Conservation (phyloP, 352 stramenopile species). For the Phytophthora chlamydospora region DNA sequence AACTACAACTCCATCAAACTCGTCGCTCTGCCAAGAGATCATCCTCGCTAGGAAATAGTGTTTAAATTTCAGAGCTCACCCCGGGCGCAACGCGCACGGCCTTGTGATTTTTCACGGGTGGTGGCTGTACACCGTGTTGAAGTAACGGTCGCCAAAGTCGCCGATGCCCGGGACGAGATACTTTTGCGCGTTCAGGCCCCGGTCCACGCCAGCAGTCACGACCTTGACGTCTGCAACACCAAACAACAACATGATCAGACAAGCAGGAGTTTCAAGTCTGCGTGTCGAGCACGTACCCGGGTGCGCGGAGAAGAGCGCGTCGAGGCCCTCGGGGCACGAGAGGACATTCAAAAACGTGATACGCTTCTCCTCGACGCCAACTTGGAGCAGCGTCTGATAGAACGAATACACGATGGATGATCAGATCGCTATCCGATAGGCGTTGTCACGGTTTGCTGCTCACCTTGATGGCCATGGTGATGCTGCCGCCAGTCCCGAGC, state of each 20-base stretch:
- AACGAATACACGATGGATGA: not conserved
- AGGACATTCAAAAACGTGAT: constrained; percentile 97
- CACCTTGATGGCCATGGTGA: constrained; percentile 90
- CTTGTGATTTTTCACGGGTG: constrained; percentile 5
- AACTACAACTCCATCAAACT: too few species aligned
- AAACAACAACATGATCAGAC: constrained; percentile 1
- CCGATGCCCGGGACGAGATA: constrained; percentile 96
- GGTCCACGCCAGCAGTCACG: constrained; percentile 80
- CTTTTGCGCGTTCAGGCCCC: constrained; percentile 92
- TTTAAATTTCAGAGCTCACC: too few species aligned
- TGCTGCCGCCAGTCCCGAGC: constrained; percentile 92
- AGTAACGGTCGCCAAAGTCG: constrained; percentile 95
- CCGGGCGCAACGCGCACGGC: too few species aligned
- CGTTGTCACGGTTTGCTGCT: too few species aligned
- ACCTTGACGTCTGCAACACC: constrained; percentile 62
- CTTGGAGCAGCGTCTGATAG: constrained; percentile 80
- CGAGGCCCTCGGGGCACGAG: constrained; percentile 89
- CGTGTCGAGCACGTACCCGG: constrained; percentile 42
- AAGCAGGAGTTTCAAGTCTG: too few species aligned
- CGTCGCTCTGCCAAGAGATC: too few species aligned
- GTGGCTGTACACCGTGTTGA: constrained; percentile 52
- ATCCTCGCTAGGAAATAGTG: too few species aligned
- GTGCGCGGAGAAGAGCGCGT: constrained; percentile 67
- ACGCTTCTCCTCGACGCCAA: constrained; percentile 81
- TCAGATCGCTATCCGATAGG: too few species aligned